Evolutionary conservation across 306 rosid species (phyloP), one percentile per base, ranked within the genome.

Genomic region (Gastrolobium bilobum): DNA sequence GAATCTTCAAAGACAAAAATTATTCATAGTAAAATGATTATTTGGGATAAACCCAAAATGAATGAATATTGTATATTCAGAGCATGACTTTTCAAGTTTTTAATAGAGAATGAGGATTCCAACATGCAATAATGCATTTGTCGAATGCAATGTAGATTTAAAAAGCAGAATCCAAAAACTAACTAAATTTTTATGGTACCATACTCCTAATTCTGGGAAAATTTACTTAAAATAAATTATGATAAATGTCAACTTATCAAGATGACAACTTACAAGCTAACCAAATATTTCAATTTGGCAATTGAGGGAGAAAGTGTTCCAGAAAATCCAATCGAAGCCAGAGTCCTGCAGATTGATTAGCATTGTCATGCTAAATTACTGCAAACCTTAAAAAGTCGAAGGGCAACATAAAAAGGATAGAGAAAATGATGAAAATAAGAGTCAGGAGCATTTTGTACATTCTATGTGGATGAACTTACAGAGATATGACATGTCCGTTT

Each of bases 261-360:
- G 52, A 76, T 15, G 54, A 71, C 39, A 44, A 85, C 97, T 92
- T 87, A 95, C 99, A 95, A 75, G 93, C 70, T 87, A 81, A 87
- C 86, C 90, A 95, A 82, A 83, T 47, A 88, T 71, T 92, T 87
- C 82, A 95, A 84, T 67, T 84, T 91, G 38, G 89, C 72, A 85
- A 95, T 88, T 15, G 97, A 90, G 38, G 89, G 94, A 72, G 98
- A 89, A 52, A 92, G 89, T 14, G 88, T 88, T 85, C 99, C 99
- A 37, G 95, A 73, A 84, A 90, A 84, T 87, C 97, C 98, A 61
- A 73, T 68, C 4, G 97, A 92, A 71, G 81, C 87, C 84, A 95
- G 64, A 80, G 91, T 82, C 94, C 99, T 95, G 95, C 79, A 86
- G 76, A 79, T 68, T 33, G 46, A 71, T 69, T 52, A 26, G 42